These are phyloP conservation scores for Sporothrix humicola DNA, from an alignment of 2,329 filamentous ascomycete species.

Conservation along the genomic window DNA sequence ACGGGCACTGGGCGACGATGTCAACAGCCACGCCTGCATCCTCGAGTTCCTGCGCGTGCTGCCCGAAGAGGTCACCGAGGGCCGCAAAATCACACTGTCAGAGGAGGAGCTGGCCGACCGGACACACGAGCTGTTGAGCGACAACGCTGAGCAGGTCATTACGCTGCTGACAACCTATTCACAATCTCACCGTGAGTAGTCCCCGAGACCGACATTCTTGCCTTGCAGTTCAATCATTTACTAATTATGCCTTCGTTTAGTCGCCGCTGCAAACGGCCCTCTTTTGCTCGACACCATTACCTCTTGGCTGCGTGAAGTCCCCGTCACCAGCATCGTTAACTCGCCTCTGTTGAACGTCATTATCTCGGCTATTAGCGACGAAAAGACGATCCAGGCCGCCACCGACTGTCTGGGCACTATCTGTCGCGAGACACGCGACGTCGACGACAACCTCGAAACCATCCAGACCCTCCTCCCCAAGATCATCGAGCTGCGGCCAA, in stretches of 20 bases:
- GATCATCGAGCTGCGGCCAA: conserved; percentile 75
- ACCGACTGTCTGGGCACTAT: conserved; percentile 93
- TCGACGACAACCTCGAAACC: conserved; percentile 83
- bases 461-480: conserved; percentile 85
- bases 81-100: conserved; percentile 97
- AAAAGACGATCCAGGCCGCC: conserved; percentile 81
- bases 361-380: conserved; percentile 75
- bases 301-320: conserved; percentile 94
- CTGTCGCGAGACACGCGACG: conserved; percentile 88
- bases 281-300: conserved; percentile 94
- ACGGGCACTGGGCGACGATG: conserved; percentile 74
- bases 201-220: neutral
- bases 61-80: conserved; percentile 98
- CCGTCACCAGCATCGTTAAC: conserved; percentile 78
- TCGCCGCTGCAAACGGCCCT: conserved; percentile 76
- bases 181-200: conserved; percentile 79
- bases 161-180: conserved; percentile 87
- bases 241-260: neutral
- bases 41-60: conserved; percentile 96
- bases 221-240: too few relatives aligned
- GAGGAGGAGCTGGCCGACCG: conserved; percentile 91
- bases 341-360: conserved; percentile 84
- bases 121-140: conserved; percentile 86
- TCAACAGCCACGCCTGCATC: conserved; percentile 81
- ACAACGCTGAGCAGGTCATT: conserved; percentile 89